phyloP scores from a whole-genome alignment of 352 stramenopile genomes.

The Phytophthora syringae region DNA sequence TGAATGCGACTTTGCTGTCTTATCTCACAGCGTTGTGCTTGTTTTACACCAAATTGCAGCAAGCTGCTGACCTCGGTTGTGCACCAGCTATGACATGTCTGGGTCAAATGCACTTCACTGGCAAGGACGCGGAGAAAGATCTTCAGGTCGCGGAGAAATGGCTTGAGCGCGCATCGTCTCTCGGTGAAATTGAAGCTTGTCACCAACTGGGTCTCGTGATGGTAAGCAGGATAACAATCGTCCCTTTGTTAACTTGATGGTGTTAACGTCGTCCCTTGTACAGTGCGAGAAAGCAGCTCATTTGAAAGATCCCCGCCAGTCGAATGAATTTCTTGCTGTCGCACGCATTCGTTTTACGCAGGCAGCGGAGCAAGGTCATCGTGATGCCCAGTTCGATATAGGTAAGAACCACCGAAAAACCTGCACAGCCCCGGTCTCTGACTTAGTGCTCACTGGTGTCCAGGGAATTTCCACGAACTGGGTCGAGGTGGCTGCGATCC shows the following conservation, averaged over 20 bases:
- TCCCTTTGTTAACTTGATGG: not conserved
- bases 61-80: slow-evolving; percentile 56
- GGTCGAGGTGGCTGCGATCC: slow-evolving; percentile 23
- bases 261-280: not conserved
- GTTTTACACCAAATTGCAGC: slow-evolving; percentile 27
- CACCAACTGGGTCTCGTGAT: slow-evolving; percentile 62
- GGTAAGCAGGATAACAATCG: slow-evolving; percentile 29
- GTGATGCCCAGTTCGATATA: slow-evolving; percentile 61
- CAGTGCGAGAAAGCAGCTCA: slow-evolving; percentile 60
- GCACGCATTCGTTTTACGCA: slow-evolving; percentile 52
- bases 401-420: slow-evolving; percentile 22
- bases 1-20: not conserved
- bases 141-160: slow-evolving; percentile 59
- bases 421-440: not conserved
- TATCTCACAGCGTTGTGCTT: slow-evolving; percentile 4
- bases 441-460: not conserved
- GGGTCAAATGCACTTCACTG: slow-evolving; percentile 65
- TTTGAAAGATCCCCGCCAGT: slow-evolving; percentile 37
- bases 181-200: slow-evolving; percentile 53
- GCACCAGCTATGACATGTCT: slow-evolving; percentile 61
- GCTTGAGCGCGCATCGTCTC: slow-evolving; percentile 45
- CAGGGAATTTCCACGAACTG: slow-evolving; percentile 48
- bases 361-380: slow-evolving; percentile 60
- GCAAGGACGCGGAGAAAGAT: slow-evolving; percentile 58
- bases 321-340: slow-evolving; percentile 46